A percentile compares a stretch with the other conserved stretches of the same genome.
phyloP scores from a whole-genome alignment of 2,329 filamentous ascomycete genomes.

The Trichoderma sp. region DNA sequence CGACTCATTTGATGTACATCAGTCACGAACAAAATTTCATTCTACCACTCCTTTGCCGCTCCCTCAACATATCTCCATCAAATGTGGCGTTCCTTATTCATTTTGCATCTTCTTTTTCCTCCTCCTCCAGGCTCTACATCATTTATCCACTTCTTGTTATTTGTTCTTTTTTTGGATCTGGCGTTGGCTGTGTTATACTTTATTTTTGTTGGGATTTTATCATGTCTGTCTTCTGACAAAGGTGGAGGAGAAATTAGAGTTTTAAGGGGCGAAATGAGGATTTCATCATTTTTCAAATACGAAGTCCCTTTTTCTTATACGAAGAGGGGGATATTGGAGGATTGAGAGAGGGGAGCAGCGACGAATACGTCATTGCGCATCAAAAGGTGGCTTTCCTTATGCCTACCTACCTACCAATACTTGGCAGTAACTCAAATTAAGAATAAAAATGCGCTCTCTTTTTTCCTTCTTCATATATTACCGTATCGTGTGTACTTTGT shows the following conservation, averaged over 20 bases:
- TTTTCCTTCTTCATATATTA: not conserved
- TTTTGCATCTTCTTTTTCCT: not conserved
- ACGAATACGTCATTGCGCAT: not conserved
- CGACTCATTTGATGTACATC: not conserved
- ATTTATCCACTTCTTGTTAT: not conserved
- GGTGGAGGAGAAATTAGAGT: constrained; percentile 6
- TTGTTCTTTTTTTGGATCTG: constrained; percentile 23
- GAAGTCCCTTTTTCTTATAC: not conserved
- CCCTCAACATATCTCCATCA: not conserved
- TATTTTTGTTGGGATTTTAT: not conserved
- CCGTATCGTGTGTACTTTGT: not conserved
- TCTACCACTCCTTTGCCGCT: not conserved
- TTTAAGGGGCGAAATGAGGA: not conserved
- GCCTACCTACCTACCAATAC: not conserved
- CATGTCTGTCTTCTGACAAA: not conserved
- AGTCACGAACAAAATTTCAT: not conserved
- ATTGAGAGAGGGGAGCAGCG: not conserved
- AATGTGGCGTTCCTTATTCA: constrained; percentile 22
- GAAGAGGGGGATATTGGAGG: not conserved
- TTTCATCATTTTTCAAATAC: not conserved
- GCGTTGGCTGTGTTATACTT: constrained; percentile 14
- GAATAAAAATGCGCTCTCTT: not conserved
- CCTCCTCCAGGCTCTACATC: not conserved
- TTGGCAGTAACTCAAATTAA: not conserved
- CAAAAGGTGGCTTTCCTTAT: not conserved